A percentile compares a stretch with the other conserved stretches of the same genome.
Conservation (phyloP, 108 stramenopile species). For the Cylindrotheca closterium region DNA sequence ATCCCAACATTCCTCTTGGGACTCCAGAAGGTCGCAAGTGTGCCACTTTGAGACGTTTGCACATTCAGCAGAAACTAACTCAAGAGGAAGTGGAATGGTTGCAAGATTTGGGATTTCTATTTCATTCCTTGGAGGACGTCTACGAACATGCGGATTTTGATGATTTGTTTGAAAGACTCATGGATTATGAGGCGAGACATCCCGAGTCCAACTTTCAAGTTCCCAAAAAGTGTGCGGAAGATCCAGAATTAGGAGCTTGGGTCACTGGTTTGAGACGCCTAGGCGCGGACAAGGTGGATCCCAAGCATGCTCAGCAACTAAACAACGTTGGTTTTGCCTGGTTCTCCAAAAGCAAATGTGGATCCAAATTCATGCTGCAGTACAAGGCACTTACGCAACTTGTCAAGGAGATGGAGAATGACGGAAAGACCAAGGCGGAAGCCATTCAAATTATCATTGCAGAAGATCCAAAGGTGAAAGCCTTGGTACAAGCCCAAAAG, state of each 20-base stretch:
- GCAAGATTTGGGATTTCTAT: conserved; percentile 58
- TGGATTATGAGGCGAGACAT: conserved; percentile 48
- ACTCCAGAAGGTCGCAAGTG: conserved; percentile 62
- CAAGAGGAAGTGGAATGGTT: conserved; percentile 48
- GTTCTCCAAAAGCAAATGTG: conserved; percentile 69
- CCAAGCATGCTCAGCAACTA: conserved; percentile 50
- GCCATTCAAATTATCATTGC: no score
- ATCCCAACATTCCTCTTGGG: conserved; percentile 80
- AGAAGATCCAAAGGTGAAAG: conserved; percentile 26
- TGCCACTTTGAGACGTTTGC: conserved; percentile 60
- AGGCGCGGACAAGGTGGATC: conserved; percentile 38
- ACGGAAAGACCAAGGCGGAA: no score
- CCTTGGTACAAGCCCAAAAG: conserved; percentile 63
- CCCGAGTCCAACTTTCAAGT: conserved; percentile 56
- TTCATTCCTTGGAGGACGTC: conserved; percentile 73
- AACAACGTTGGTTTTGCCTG: conserved; percentile 69
- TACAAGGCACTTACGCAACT: conserved; percentile 46
- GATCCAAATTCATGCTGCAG: conserved; percentile 70
- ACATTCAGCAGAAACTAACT: conserved; percentile 67
- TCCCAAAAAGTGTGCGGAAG: conserved; percentile 77
- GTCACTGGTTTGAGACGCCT: conserved; percentile 78
- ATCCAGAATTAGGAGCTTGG: conserved; percentile 86
- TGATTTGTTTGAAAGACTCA: conserved; percentile 47
- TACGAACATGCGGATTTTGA: conserved; percentile 78
- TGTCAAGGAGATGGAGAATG: conserved; percentile 25